Evolutionary conservation across 441 rosid genomes (phyloP).

Genomic region (Adansonia grandidieri): DNA sequence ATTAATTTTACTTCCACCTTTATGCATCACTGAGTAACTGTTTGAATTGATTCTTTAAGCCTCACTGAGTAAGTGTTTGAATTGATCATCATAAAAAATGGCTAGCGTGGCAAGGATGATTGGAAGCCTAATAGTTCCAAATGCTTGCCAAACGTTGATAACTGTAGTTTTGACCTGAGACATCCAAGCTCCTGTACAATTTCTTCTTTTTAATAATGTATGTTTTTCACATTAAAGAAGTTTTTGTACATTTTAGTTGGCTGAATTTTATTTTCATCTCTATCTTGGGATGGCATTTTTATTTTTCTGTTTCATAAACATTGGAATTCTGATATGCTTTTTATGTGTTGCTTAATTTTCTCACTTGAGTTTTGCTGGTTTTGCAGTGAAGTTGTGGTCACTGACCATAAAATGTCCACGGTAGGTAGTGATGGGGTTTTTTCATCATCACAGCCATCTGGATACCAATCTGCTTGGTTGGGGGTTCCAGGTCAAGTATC

Average conservation of each 20-base stretch:
- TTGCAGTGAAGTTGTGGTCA: constrained; percentile 57
- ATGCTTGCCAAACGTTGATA: background rate
- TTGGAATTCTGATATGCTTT: background rate
- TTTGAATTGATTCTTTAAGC: too few species aligned
- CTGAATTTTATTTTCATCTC: background rate
- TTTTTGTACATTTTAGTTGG: background rate
- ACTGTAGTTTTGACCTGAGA: background rate
- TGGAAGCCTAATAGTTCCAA: background rate
- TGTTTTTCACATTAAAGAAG: constrained; percentile 3
- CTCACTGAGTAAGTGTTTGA: background rate
- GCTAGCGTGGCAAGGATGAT: background rate
- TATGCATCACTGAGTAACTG: background rate
- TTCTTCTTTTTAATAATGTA: background rate
- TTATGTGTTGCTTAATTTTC: background rate
- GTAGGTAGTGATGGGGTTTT: constrained; percentile 55
- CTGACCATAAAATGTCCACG: constrained; percentile 54
- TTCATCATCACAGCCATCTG: constrained; percentile 58
- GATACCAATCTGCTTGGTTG: constrained; percentile 72
- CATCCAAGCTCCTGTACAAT: background rate
- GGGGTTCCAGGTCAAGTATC: constrained; percentile 86
- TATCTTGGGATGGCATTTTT: background rate
- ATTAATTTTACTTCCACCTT: background rate
- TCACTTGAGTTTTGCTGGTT: constrained; percentile 35
- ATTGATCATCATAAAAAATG: background rate
- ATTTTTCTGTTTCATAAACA: background rate